Evolutionary conservation across 2,329 filamentous ascomycete genomes (phyloP).

Genomic region (Aspergillus glaucus): DNA sequence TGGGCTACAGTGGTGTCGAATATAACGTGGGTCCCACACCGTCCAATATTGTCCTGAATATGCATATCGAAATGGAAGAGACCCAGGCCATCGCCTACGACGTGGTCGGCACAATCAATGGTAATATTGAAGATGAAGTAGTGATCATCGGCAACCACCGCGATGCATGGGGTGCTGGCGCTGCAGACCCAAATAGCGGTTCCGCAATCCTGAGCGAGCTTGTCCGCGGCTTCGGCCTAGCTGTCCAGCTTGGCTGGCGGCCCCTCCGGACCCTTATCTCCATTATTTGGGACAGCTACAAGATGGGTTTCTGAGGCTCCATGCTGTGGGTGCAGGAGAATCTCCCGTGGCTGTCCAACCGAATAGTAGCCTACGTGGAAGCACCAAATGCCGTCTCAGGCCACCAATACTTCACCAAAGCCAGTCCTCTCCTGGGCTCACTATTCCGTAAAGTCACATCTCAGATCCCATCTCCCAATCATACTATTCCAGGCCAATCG

Average conservation of each 20-base stretch:
- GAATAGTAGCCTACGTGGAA: not conserved
- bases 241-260: constrained; percentile 45
- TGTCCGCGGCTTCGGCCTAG: constrained; percentile 43
- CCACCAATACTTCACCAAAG: constrained; percentile 2
- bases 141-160: constrained; percentile 49
- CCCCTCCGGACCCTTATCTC: constrained; percentile 42
- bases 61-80: constrained; percentile 9
- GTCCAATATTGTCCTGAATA: constrained; percentile 10
- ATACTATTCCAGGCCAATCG: constrained; percentile 57
- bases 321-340: not conserved
- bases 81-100: not conserved
- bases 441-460: not conserved
- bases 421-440: constrained; percentile 16
- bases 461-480: constrained; percentile 47
- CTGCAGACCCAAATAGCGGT: constrained; percentile 48
- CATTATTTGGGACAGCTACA: constrained; percentile 6
- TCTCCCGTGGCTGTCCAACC: not conserved
- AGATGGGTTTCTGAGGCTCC: not conserved
- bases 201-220: constrained; percentile 46
- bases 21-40: constrained; percentile 13
- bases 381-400: not conserved
- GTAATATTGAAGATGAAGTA: constrained; percentile 22
- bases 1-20: constrained; percentile 4
- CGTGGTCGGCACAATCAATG: not conserved
- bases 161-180: constrained; percentile 50